Percentiles rank a stretch among this genome's conserved stretches.
phyloP scores from a whole-genome alignment of 768 basidiomycete species.

The Tricholoma matsutake region DNA sequence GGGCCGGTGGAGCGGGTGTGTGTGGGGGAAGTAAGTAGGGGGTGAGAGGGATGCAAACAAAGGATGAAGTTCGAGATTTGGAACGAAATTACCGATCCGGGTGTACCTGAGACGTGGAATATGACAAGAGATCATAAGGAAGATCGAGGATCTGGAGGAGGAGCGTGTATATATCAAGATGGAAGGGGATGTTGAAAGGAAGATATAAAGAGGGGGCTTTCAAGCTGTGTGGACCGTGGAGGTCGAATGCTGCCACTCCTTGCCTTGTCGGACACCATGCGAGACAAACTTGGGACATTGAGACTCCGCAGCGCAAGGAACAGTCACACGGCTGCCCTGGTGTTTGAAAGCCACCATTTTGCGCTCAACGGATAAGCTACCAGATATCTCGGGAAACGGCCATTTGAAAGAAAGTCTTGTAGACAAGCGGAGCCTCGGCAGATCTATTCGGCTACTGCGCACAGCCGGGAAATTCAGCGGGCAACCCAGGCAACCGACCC shows the following conservation, averaged over 20 bases:
- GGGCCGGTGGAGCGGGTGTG: background rate
- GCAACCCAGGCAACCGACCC: slow-evolving; percentile 9
- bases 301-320: slow-evolving; percentile 21
- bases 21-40: no score
- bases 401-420: background rate
- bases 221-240: no score
- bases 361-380: background rate
- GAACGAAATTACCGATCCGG: background rate
- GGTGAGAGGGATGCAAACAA: no score
- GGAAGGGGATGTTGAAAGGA: background rate
- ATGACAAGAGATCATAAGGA: background rate
- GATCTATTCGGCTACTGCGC: slow-evolving; percentile 5
- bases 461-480: slow-evolving; percentile 9
- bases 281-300: slow-evolving; percentile 3
- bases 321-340: slow-evolving; percentile 15
- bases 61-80: no score
- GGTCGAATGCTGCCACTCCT: no score
- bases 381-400: slow-evolving; percentile 2
- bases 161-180: background rate
- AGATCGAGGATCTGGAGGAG: background rate
- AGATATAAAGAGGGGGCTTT: no score
- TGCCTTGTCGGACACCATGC: no score
- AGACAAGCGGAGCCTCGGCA: background rate
- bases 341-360: slow-evolving; percentile 13
- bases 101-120: background rate